Percentiles rank a stretch among this genome's conserved stretches.
Conservation (phyloP, 768 basidiomycete species). For the Grammothele lineata region DNA sequence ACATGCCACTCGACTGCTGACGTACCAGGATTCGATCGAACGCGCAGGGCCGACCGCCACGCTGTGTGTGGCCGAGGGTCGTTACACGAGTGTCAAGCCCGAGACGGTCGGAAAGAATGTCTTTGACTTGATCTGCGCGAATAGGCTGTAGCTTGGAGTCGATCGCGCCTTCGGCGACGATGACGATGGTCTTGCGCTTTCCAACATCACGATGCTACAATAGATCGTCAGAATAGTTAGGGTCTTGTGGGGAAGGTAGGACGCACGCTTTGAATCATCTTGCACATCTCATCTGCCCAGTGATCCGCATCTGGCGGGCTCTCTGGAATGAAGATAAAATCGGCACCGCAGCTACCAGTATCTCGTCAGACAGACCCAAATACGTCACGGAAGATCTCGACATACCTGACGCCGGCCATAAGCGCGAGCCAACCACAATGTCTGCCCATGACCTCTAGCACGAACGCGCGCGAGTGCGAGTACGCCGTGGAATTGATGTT, state of each 20-base stretch:
- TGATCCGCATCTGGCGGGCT: slow-evolving; percentile 69
- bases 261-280: slow-evolving; percentile 71
- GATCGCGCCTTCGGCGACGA: slow-evolving; percentile 94
- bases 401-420: slow-evolving; percentile 84
- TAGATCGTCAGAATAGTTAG: background rate
- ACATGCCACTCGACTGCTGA: background rate
- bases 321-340: slow-evolving; percentile 98
- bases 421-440: slow-evolving; percentile 99
- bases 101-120: slow-evolving; percentile 79
- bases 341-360: slow-evolving; percentile 70
- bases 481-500: slow-evolving; percentile 96
- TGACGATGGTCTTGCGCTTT: slow-evolving; percentile 97
- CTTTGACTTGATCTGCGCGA: slow-evolving; percentile 84
- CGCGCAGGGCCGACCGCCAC: slow-evolving; percentile 92
- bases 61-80: slow-evolving; percentile 93
- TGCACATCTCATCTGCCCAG: slow-evolving; percentile 94
- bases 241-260: background rate
- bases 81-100: slow-evolving; percentile 96
- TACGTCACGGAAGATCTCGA: background rate
- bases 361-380: too few relatives aligned
- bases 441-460: slow-evolving; percentile 98
- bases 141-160: slow-evolving; percentile 90
- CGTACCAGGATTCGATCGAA: slow-evolving; percentile 87
- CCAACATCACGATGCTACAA: slow-evolving; percentile 85
- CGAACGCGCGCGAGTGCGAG: slow-evolving; percentile 96